Evolutionary conservation across 2,329 filamentous ascomycete species (phyloP).

Genomic region (Orbilia blumenaviensis): DNA sequence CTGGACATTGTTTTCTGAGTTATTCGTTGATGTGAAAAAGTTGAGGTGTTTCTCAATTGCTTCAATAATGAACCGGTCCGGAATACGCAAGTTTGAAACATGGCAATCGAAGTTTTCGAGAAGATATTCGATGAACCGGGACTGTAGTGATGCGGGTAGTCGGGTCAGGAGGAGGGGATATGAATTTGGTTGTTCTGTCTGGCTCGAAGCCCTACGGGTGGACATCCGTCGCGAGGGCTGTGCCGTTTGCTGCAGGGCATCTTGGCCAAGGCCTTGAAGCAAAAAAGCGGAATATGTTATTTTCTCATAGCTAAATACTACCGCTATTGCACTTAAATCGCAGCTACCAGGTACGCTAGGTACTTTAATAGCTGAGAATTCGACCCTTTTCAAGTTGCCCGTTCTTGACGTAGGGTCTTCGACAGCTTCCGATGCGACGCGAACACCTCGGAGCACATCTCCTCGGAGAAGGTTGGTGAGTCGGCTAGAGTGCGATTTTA

Average conservation of each 20-base stretch:
- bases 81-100: conserved; percentile 31
- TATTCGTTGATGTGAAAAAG: neutral
- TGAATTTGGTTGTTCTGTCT: conserved; percentile 18
- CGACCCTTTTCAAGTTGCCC: conserved; percentile 18
- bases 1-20: neutral
- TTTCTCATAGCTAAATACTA: conserved; percentile 40
- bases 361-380: conserved; percentile 30
- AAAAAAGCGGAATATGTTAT: conserved; percentile 43
- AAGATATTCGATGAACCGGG: conserved; percentile 33
- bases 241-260: neutral
- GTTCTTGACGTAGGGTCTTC: conserved; percentile 34
- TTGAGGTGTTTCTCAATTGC: conserved; percentile 22
- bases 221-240: conserved; percentile 16
- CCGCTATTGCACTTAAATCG: conserved; percentile 3
- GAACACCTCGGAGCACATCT: conserved; percentile 47
- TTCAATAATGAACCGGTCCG: conserved; percentile 28
- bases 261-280: conserved; percentile 3
- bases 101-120: conserved; percentile 43
- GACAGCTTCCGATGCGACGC: conserved; percentile 26
- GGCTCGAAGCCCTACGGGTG: conserved; percentile 8
- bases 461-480: conserved; percentile 39
- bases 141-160: conserved; percentile 33
- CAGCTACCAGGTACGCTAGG: neutral
- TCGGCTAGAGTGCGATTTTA: conserved; percentile 33
- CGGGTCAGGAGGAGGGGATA: conserved; percentile 42